phyloP scores from a whole-genome alignment of 2,329 filamentous ascomycete species.

The Botrytis cinerea region DNA sequence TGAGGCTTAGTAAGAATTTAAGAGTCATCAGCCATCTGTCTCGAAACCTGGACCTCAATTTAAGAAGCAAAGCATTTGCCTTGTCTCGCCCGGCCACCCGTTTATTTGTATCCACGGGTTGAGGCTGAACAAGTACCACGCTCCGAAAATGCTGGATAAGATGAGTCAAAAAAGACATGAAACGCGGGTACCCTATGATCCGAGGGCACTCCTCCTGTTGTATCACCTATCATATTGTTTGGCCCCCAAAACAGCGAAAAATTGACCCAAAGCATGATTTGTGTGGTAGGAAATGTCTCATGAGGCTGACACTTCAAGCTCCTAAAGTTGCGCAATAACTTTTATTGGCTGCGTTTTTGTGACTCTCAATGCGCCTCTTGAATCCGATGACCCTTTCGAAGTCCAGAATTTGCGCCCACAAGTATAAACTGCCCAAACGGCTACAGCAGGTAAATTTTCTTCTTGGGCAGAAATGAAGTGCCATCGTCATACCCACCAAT shows the following conservation, averaged over 20 bases:
- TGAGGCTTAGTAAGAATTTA: neutral
- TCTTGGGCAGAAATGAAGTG: constrained; percentile 17
- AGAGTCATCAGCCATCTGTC: neutral
- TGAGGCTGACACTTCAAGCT: constrained; percentile 18
- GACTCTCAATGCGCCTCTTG: constrained; percentile 17
- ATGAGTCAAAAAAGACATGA: constrained; percentile 17
- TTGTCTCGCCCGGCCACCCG: constrained; percentile 8
- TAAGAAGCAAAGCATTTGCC: constrained; percentile 1
- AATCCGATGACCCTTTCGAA: constrained; percentile 17
- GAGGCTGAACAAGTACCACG: constrained; percentile 17
- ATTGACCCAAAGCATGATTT: constrained; percentile 1
- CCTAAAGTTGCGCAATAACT: constrained; percentile 16
- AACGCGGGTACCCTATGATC: constrained; percentile 15
- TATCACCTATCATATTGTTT: constrained; percentile 15
- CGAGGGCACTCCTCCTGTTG: neutral
- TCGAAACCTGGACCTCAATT: neutral
- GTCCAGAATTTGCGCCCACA: constrained; percentile 7
- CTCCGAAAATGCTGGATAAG: constrained; percentile 8
- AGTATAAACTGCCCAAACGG: constrained; percentile 19
- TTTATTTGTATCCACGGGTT: constrained; percentile 17
- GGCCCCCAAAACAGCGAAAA: constrained; percentile 4
- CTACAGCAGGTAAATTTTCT: constrained; percentile 17
- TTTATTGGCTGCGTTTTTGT: constrained; percentile 16
- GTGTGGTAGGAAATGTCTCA: constrained; percentile 18
- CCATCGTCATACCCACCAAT: constrained; percentile 6